These are phyloP conservation scores for Mycena haematopus DNA, from an alignment of 768 basidiomycete species.

Conservation along the genomic window DNA sequence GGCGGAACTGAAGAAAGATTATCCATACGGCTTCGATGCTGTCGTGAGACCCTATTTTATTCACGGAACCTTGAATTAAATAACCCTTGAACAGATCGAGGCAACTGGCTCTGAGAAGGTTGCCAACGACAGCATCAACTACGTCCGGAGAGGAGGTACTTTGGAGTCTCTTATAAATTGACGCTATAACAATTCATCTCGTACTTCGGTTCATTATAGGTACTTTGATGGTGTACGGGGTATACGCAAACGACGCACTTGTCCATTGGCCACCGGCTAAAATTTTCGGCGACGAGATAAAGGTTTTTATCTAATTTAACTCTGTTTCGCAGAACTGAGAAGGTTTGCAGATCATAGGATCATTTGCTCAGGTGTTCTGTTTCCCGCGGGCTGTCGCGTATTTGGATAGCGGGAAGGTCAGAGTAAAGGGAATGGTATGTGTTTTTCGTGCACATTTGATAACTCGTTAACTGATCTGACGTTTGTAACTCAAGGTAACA, in stretches of 20 bases:
- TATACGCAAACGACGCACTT: constrained; percentile 70
- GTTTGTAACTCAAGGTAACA: constrained; percentile 51
- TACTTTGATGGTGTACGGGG: constrained; percentile 71
- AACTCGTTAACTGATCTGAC: neutral
- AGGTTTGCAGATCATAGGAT: constrained; percentile 77
- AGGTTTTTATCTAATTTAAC: constrained; percentile 37
- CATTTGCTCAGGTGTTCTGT: constrained; percentile 87
- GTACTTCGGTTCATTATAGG: no score
- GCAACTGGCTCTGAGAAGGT: constrained; percentile 71
- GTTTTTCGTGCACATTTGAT: neutral
- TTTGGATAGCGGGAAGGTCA: constrained; percentile 86
- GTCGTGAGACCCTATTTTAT: constrained; percentile 43
- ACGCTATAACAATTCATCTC: no score
- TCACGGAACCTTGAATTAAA: neutral
- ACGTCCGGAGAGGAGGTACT: constrained; percentile 76
- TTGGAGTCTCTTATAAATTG: no score
- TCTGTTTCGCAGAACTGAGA: neutral
- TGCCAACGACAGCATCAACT: constrained; percentile 76
- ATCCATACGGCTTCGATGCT: constrained; percentile 87
- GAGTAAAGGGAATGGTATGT: constrained; percentile 60
- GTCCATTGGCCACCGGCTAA: constrained; percentile 79
- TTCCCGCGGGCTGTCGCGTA: constrained; percentile 93
- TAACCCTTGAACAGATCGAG: constrained; percentile 39
- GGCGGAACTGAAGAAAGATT: constrained; percentile 77
- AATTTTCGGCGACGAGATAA: constrained; percentile 80